Evolutionary conservation across 2,329 filamentous ascomycete genomes (phyloP).

Genomic region (Colletotrichum siamense): DNA sequence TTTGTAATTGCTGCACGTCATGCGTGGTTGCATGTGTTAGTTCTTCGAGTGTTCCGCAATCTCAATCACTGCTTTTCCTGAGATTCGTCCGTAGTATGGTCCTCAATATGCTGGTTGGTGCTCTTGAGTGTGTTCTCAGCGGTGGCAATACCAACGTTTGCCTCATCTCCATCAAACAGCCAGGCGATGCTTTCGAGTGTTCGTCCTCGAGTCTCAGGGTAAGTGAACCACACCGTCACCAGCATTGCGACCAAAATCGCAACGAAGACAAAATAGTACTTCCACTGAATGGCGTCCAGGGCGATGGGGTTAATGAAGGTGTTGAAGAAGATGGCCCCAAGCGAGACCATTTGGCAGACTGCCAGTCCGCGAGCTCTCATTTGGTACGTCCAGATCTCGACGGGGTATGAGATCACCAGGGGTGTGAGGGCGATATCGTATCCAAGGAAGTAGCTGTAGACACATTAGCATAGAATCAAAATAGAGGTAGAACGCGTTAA

Average conservation of each 20-base stretch:
- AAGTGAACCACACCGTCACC: conserved; percentile 11
- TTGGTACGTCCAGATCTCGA: conserved; percentile 31
- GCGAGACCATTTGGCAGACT: neutral
- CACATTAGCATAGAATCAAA: neutral
- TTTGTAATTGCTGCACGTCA: neutral
- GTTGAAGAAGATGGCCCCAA: conserved; percentile 41
- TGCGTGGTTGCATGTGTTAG: neutral
- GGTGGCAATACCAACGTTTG: neutral
- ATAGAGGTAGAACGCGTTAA: neutral
- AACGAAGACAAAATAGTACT: conserved; percentile 48
- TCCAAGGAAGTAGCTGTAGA: conserved; percentile 35
- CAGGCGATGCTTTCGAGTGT: conserved; percentile 18
- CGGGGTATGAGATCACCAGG: conserved; percentile 32
- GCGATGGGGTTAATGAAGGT: conserved; percentile 51
- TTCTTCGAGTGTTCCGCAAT: fast-evolving
- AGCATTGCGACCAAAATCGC: conserved; percentile 51
- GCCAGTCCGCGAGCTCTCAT: conserved; percentile 18
- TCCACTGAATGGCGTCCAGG: conserved; percentile 42
- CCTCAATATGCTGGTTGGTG: neutral
- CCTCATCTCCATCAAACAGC: conserved; percentile 2
- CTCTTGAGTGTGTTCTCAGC: neutral
- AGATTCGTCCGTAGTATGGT: neutral
- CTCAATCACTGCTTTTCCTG: neutral
- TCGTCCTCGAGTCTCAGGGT: conserved; percentile 22
- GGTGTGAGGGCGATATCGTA: conserved; percentile 42